Evolutionary conservation across 108 stramenopile genomes (phyloP).

Genomic region (Cyclostephanos tholiformis): DNA sequence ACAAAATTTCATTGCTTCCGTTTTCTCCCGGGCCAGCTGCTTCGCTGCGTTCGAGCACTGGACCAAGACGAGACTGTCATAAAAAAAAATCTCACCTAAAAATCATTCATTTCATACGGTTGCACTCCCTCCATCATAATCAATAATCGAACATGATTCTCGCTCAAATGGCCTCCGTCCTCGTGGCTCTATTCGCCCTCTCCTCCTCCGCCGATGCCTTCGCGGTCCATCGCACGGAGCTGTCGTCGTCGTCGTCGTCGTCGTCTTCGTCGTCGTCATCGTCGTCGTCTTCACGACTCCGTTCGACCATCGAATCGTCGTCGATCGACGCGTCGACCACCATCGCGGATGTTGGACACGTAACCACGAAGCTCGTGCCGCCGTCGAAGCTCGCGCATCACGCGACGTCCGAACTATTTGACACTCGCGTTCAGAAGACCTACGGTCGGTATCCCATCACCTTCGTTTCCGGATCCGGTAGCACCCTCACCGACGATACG

Average conservation of each 20-base stretch:
- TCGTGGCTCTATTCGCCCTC: slow-evolving; percentile 21
- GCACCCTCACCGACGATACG: slow-evolving; percentile 75
- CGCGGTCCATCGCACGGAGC: background rate
- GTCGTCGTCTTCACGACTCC: slow-evolving; percentile 9
- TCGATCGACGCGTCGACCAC: background rate
- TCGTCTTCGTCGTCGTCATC: slow-evolving; percentile 6
- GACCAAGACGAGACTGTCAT: too few relatives aligned
- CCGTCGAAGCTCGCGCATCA: slow-evolving; percentile 38
- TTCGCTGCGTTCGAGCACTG: too few relatives aligned
- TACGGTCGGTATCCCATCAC: slow-evolving; percentile 90
- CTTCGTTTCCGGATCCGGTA: slow-evolving; percentile 80
- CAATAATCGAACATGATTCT: slow-evolving; percentile 2
- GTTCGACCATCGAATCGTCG: slow-evolving; percentile 3
- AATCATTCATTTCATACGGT: too few relatives aligned
- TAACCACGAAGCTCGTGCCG: slow-evolving; percentile 24
- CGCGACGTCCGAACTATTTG: slow-evolving; percentile 50
- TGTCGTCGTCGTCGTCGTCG: background rate
- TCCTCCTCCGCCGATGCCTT: slow-evolving; percentile 12
- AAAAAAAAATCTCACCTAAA: too few relatives aligned
- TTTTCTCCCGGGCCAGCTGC: too few relatives aligned
- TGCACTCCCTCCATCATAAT: background rate
- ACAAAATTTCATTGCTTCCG: too few relatives aligned
- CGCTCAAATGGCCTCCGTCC: slow-evolving; percentile 28
- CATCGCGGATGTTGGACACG: slow-evolving; percentile 12
- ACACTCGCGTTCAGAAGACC: slow-evolving; percentile 76